phyloP scores from a whole-genome alignment of 2,329 filamentous ascomycete species.

The Ceratocystis smalleyi region DNA sequence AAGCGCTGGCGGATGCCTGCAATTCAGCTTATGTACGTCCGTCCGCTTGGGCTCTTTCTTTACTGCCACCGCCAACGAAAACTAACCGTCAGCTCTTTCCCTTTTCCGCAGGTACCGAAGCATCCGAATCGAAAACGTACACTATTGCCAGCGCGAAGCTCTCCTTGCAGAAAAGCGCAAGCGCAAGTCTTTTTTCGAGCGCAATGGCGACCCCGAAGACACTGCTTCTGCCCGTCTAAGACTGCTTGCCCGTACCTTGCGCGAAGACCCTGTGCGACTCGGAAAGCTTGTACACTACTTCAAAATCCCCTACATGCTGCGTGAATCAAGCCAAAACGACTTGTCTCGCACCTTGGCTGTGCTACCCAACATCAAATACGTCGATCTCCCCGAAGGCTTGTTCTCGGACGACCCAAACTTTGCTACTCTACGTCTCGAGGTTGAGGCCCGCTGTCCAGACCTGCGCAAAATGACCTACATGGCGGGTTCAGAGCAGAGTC shows the following conservation, averaged over 20 bases:
- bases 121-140: slow-evolving; percentile 82
- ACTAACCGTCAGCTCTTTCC: neutral
- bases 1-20: slow-evolving; percentile 50
- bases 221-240: slow-evolving; percentile 59
- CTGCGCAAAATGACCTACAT: slow-evolving; percentile 81
- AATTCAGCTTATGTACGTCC: slow-evolving; percentile 39
- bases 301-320: slow-evolving; percentile 88
- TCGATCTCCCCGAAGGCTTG: slow-evolving; percentile 80
- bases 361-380: slow-evolving; percentile 69
- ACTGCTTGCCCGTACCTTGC: slow-evolving; percentile 66
- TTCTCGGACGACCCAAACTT: slow-evolving; percentile 67
- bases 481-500: slow-evolving; percentile 59
- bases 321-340: slow-evolving; percentile 70
- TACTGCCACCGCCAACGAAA: no score
- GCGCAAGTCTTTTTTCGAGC: slow-evolving; percentile 54
- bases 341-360: slow-evolving; percentile 75
- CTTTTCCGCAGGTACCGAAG: slow-evolving; percentile 53
- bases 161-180: slow-evolving; percentile 65
- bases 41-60: no score
- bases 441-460: slow-evolving; percentile 69
- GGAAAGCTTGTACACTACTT: slow-evolving; percentile 59
- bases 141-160: slow-evolving; percentile 83
- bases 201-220: slow-evolving; percentile 68
- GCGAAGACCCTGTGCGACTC: slow-evolving; percentile 55
- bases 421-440: slow-evolving; percentile 61